phyloP scores from a whole-genome alignment of 2,329 filamentous ascomycete genomes.

The Diaporthe sp. region DNA sequence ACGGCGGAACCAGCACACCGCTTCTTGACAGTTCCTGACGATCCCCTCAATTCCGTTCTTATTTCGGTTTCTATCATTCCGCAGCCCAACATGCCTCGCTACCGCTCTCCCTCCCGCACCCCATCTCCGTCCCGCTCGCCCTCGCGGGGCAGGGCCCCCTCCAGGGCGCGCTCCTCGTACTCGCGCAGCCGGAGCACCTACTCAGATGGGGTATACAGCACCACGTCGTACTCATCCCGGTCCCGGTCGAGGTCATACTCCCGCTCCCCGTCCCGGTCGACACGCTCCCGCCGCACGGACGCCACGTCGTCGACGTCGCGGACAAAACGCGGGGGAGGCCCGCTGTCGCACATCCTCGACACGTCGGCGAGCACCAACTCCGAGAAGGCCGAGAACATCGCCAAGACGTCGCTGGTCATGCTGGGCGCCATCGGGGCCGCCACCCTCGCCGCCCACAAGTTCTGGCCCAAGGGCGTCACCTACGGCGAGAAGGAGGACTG shows the following conservation, averaged over 20 bases:
- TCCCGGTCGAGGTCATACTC: slow-evolving; percentile 30
- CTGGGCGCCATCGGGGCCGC: slow-evolving; percentile 55
- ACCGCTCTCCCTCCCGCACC: slow-evolving; percentile 44
- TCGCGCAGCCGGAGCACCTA: slow-evolving; percentile 33
- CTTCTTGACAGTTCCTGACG: not conserved
- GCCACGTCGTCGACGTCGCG: slow-evolving; percentile 3
- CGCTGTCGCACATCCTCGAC: slow-evolving; percentile 29
- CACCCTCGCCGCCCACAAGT: slow-evolving; percentile 53
- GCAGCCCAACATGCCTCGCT: slow-evolving; percentile 42
- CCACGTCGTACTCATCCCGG: slow-evolving; percentile 41
- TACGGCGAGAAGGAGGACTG: slow-evolving; percentile 56
- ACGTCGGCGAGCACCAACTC: slow-evolving; percentile 23
- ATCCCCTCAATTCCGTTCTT: not conserved
- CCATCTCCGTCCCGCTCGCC: slow-evolving; percentile 42
- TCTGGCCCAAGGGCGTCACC: slow-evolving; percentile 54
- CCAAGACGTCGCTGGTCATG: slow-evolving; percentile 54
- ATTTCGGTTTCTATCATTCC: not conserved
- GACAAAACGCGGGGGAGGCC: not conserved
- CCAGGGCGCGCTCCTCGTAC: not conserved
- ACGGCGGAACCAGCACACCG: not conserved
- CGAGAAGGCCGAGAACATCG: slow-evolving; percentile 42
- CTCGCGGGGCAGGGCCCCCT: slow-evolving; percentile 34
- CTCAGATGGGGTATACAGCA: slow-evolving; percentile 40
- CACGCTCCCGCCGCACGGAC: slow-evolving; percentile 26
- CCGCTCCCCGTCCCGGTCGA: slow-evolving; percentile 21